These are phyloP conservation scores for Stephanodiscus triporus DNA, from an alignment of 108 stramenopile genomes.

Conservation along the genomic window DNA sequence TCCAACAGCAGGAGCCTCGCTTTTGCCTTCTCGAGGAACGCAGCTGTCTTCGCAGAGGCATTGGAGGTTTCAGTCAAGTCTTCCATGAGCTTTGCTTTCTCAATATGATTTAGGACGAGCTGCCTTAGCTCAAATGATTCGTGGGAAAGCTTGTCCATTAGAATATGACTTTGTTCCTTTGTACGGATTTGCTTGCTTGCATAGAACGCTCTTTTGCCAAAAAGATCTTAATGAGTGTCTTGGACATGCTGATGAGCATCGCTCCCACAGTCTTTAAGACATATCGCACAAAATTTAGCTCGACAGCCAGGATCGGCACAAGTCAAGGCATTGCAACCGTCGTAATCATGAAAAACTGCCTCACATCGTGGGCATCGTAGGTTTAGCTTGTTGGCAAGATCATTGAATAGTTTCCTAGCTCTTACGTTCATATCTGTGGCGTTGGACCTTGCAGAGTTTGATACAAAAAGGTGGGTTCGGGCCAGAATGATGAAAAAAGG, in stretches of 20 bases:
- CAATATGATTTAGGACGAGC: slow-evolving; percentile 44
- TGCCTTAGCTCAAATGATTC: slow-evolving; percentile 49
- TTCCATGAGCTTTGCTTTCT: slow-evolving; percentile 35
- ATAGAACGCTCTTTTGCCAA: slow-evolving; percentile 43
- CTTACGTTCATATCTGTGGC: slow-evolving; percentile 23
- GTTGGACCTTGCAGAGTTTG: slow-evolving; percentile 7
- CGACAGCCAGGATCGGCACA: slow-evolving; percentile 29
- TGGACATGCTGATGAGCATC: slow-evolving; percentile 52
- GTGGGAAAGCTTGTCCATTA: slow-evolving; percentile 18
- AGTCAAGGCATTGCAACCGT: slow-evolving; percentile 56
- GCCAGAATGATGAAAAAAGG: background rate
- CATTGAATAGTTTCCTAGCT: slow-evolving; percentile 46
- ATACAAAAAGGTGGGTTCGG: background rate
- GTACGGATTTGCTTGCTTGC: slow-evolving; percentile 13
- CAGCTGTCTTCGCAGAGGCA: slow-evolving; percentile 1
- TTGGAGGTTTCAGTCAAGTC: background rate
- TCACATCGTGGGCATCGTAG: slow-evolving; percentile 55
- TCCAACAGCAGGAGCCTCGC: slow-evolving; percentile 21
- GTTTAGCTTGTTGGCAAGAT: slow-evolving; percentile 42
- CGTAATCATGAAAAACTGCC: slow-evolving; percentile 50
- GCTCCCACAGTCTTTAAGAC: slow-evolving; percentile 47
- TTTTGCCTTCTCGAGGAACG: slow-evolving; percentile 24
- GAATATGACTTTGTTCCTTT: slow-evolving; percentile 9
- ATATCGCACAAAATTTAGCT: slow-evolving; percentile 57
- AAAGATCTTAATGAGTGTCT: slow-evolving; percentile 25